These are phyloP conservation scores for Penicillium subrubescens DNA, from an alignment of 495 filamentous ascomycete species.

Conservation along the genomic window DNA sequence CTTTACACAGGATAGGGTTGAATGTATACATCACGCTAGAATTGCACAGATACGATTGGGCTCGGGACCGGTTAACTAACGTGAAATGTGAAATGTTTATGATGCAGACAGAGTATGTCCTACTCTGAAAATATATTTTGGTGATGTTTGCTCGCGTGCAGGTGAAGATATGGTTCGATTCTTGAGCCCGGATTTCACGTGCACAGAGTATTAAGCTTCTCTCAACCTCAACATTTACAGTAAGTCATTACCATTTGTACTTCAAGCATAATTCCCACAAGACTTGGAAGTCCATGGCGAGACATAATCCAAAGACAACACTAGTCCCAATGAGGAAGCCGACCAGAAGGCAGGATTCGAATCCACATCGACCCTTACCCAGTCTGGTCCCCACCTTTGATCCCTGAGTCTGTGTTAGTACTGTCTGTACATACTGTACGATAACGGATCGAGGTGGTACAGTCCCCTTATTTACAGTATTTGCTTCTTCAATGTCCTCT, in stretches of 20 bases:
- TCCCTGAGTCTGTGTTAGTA: neutral
- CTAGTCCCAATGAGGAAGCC: slow-evolving; percentile 17
- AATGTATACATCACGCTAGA: neutral
- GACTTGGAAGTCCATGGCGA: neutral
- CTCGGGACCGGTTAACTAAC: too few species aligned
- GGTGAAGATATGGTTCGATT: slow-evolving; percentile 8
- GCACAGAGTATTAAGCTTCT: neutral
- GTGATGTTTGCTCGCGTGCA: neutral
- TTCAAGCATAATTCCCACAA: neutral
- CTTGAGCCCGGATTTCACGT: neutral
- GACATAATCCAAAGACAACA: neutral
- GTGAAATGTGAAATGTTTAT: too few species aligned
- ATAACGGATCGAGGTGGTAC: neutral
- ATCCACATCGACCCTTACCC: slow-evolving; percentile 1
- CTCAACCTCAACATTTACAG: neutral
- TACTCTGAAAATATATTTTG: neutral
- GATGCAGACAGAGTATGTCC: too few species aligned
- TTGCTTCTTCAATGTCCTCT: neutral
- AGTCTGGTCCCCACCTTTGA: neutral
- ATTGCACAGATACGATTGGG: neutral
- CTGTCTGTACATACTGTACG: too few species aligned
- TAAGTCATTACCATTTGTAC: too few species aligned
- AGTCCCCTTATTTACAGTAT: neutral
- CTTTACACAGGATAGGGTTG: neutral
- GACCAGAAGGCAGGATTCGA: slow-evolving; percentile 13